Evolutionary conservation across 1,284 basidiomycete species (phyloP).

Genomic region (Austroboletus niveus): DNA sequence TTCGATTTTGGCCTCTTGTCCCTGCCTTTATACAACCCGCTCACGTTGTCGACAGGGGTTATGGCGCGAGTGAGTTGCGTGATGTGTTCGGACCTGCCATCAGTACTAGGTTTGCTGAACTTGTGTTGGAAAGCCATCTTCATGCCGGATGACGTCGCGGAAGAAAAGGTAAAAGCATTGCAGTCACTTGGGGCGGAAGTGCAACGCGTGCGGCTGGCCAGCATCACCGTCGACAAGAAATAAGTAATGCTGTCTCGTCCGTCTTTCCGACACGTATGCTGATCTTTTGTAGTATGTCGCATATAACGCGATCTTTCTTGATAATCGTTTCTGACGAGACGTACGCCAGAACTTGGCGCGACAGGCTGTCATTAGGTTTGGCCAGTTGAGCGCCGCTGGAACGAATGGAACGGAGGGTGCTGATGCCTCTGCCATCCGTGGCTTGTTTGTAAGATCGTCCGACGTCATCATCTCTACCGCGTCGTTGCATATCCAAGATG

Average conservation of each 20-base stretch:
- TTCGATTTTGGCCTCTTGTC: not conserved
- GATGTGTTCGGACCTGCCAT: not conserved
- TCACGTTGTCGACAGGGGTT: conserved; percentile 50
- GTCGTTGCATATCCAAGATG: conserved; percentile 43
- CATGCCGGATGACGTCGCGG: conserved; percentile 91
- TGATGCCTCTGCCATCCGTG: conserved; percentile 20
- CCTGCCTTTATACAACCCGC: not conserved
- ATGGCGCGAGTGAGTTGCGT: conserved; percentile 62
- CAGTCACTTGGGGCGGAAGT: conserved; percentile 85
- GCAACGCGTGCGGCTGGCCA: conserved; percentile 81
- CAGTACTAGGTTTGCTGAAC: not conserved
- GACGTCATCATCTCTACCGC: conserved; percentile 60
- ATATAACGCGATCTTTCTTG: not conserved
- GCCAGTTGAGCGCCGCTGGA: conserved; percentile 40
- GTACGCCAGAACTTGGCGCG: conserved; percentile 75
- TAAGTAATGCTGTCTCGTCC: conserved; percentile 56
- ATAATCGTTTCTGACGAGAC: not conserved
- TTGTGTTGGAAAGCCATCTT: conserved; percentile 63
- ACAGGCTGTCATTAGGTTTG: conserved; percentile 73
- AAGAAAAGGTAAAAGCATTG: conserved; percentile 87
- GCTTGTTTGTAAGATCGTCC: conserved; percentile 40
- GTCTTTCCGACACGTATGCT: no score
- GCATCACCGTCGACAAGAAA: conserved; percentile 86
- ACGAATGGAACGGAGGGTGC: conserved; percentile 27
- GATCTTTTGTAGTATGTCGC: conserved; percentile 21